Base-by-base conservation (phyloP, 192 early-diverging fungal genomes). In the Coemansia sp. region DNA sequence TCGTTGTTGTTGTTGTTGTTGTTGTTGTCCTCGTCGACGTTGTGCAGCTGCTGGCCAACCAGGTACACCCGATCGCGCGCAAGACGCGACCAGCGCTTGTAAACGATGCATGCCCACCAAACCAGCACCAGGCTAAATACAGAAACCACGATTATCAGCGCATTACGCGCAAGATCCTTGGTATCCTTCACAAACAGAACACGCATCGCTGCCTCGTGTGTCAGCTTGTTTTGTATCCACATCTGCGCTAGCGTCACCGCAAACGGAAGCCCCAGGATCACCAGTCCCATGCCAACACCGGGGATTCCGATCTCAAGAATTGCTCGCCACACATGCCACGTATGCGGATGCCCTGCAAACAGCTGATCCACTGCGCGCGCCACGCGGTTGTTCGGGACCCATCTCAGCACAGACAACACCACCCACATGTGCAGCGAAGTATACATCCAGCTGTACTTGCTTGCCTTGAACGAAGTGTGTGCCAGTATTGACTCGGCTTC, bases 11-110 rank as follows among this genome's bases (percentile, higher is more conserved):
- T n/a, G 55, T 28, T 56, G 15, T 8, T 18, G 12, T 61, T 45
- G 59, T 36, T n/a, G 54, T 62, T 48, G 37, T 61, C 38, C 14
- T 61, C 86, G 5, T 34, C 83, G 59, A 96, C 65, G 78, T 98
- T 98, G 72, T 95, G 94, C 67, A 98, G 81, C 73, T 84, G 83
- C 37, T 88, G 85, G 11, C 97, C 97, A 55, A 96, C 89, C 37
- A 95, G 79, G 66, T 93, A 99, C 55, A 88, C 86, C 53, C 93
- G 92, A 48, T 99, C 95, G 32, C 91, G 85, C 4, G 95, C 87
- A 52, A 86, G 69, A 20, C 91, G 87, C 55, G 91, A 85, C 95
- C 97, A 99, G 8, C 71, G 63, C 41, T 79, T 84, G 34, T 93
- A 71, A 61, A 89, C 41, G 8, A 66, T 45, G 39, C 72, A 51